Evolutionary conservation across 441 rosid species (phyloP).

Genomic region (Pelargonium cotyledonis): DNA sequence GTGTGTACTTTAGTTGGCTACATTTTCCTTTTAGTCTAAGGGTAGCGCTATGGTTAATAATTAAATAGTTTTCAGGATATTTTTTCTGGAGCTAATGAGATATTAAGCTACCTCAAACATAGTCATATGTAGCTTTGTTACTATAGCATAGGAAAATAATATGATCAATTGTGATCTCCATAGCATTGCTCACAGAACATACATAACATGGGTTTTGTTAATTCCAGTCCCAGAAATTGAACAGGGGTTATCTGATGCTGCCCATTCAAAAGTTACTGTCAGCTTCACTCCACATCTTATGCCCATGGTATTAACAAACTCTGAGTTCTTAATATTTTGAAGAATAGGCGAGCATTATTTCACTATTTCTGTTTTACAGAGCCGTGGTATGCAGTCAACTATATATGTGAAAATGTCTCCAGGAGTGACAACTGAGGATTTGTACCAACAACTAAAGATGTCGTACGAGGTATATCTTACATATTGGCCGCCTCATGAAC

Average conservation of each 20-base stretch:
- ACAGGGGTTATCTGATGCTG: slow-evolving; percentile 82
- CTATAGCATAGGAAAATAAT: background rate
- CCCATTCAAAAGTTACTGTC: slow-evolving; percentile 61
- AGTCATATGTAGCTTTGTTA: background rate
- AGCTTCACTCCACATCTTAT: slow-evolving; percentile 98
- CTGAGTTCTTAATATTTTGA: slow-evolving; percentile 12
- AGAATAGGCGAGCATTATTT: background rate
- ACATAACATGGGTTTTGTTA: slow-evolving; percentile 17
- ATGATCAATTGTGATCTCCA: background rate
- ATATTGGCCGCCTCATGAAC: too few species aligned
- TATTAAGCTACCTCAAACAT: background rate
- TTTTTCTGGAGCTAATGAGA: background rate
- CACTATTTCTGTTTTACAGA: slow-evolving; percentile 38
- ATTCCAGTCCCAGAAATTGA: slow-evolving; percentile 92
- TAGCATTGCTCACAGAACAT: background rate
- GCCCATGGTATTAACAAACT: slow-evolving; percentile 62
- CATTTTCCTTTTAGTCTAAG: too few species aligned
- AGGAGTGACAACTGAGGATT: slow-evolving; percentile 44
- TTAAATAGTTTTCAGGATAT: background rate
- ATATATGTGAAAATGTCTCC: slow-evolving; percentile 56
- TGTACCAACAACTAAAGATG: slow-evolving; percentile 40
- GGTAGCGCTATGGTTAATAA: too few species aligned
- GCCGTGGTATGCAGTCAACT: slow-evolving; percentile 79
- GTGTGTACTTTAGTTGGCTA: too few species aligned
- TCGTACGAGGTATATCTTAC: slow-evolving; percentile 41